Evolutionary conservation across 2,329 filamentous ascomycete species (phyloP), one percentile per base, ranked within the genome.

Genomic region (Trichoderma semiorbis): DNA sequence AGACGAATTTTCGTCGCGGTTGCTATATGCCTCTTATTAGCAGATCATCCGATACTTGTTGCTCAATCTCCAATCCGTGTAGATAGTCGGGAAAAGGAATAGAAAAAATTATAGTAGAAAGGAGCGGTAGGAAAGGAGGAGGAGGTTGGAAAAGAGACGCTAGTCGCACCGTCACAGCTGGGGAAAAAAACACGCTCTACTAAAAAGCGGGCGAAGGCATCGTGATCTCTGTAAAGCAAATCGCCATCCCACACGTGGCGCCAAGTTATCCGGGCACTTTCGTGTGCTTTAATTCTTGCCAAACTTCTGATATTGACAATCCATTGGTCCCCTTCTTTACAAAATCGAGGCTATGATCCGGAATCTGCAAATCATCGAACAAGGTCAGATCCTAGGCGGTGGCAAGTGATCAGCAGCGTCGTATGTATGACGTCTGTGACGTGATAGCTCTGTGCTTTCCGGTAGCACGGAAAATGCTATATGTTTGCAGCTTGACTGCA

Each of bases 371-470:
- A 47, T 18, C 28, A 63, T 36, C 21, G 60, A 43, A 8, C 21
- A 16, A 30, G n/a, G 7, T 14, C 21, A 39, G 34, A 62, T 62
- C 36, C 47, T 55, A 24, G 30, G 47, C 24, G 50, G 64, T 58
- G 58, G 68, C 55, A 53, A 63, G 18, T 30, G 43, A 62, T 53
- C 34, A 50, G 30, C 60, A 16, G 18, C n/a, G 39, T 39, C 43
- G 58, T 53, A 36, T 53, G 39, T 36, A 69, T 69, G 66, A 69
- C 66, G 66, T 69, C 67, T 43, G 58, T 39, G 58, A 47, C 26
- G 58, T 70, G 39, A 63, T 30, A 30, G 43, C 60, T 28, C 47
- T 21, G 34, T 43, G 39, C 32, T 58, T 7, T 39, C 67, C 47
- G 55, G 58, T 21, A 36, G 3, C 39, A 63, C 47, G 32, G 50